phyloP scores from a whole-genome alignment of 148 eudicot species.

The Bassia scoparia region DNA sequence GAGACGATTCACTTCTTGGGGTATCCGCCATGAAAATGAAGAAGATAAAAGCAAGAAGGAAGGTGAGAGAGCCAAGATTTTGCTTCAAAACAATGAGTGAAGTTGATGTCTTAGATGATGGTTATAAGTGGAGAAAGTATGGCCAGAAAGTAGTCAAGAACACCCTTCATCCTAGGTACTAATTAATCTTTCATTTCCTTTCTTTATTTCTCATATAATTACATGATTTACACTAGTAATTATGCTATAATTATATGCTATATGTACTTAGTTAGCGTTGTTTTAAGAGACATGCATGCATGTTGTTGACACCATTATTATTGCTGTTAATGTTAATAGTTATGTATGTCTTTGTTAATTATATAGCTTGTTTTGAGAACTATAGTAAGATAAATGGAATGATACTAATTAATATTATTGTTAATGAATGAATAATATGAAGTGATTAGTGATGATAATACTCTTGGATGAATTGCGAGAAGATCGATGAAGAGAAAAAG shows the following conservation, averaged over 20 bases:
- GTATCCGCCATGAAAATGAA: constrained; percentile 53
- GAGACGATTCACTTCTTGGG: constrained; percentile 27
- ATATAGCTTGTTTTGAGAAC: background rate
- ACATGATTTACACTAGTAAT: background rate
- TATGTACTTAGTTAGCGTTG: background rate
- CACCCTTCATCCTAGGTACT: constrained; percentile 81
- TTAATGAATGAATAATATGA: background rate
- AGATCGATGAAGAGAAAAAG: constrained; percentile 15
- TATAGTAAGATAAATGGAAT: background rate
- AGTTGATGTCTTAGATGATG: constrained; percentile 82
- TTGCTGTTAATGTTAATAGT: background rate
- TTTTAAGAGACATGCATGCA: background rate
- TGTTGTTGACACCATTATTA: constrained; percentile 8
- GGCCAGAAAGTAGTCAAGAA: constrained; percentile 90
- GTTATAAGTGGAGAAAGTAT: constrained; percentile 85
- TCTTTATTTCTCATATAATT: background rate
- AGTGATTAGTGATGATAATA: constrained; percentile 14
- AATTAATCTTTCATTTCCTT: background rate
- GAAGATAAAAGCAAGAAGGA: constrained; percentile 73
- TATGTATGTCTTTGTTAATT: background rate
- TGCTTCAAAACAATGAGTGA: constrained; percentile 89
- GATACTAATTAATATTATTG: background rate
- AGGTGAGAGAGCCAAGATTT: constrained; percentile 80
- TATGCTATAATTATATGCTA: background rate
- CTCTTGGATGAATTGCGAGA: constrained; percentile 1